Evolutionary conservation across 495 filamentous ascomycete genomes (phyloP).

Genomic region (Tricharina praecox): DNA sequence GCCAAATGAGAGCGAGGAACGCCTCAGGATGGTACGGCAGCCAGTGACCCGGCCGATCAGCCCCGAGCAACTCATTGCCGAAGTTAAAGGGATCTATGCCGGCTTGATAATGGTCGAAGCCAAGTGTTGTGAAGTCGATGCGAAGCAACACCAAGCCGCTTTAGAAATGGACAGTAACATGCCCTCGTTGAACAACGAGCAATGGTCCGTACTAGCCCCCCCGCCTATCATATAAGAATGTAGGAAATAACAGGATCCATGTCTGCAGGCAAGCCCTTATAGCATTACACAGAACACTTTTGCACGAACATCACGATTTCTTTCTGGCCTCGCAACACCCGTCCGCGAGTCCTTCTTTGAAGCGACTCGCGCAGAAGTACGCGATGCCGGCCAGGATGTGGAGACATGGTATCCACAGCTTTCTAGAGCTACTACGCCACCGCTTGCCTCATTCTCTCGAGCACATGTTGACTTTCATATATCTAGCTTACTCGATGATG

Average conservation of each 20-base stretch:
- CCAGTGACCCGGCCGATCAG: constrained; percentile 44
- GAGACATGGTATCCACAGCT: constrained; percentile 65
- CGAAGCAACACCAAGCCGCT: constrained; percentile 36
- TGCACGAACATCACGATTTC: constrained; percentile 71
- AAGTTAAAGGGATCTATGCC: constrained; percentile 60
- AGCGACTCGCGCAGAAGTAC: constrained; percentile 48
- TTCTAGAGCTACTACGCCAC: constrained; percentile 55
- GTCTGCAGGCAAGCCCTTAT: constrained; percentile 40
- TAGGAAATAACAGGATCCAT: too few relatives aligned
- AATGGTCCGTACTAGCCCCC: constrained; percentile 35
- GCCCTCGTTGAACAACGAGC: constrained; percentile 38
- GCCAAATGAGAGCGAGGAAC: constrained; percentile 4
- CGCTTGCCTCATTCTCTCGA: constrained; percentile 54
- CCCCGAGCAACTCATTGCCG: constrained; percentile 53
- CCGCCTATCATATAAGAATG: not conserved
- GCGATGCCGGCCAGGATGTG: constrained; percentile 74
- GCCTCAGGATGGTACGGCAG: constrained; percentile 23
- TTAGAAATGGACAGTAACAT: constrained; percentile 23
- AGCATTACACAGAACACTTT: constrained; percentile 50
- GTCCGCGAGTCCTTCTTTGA: constrained; percentile 40
- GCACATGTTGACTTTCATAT: constrained; percentile 68
- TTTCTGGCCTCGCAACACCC: constrained; percentile 65
- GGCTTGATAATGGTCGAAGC: constrained; percentile 64
- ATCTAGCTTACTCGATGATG: constrained; percentile 68
- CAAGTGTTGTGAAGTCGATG: constrained; percentile 59